Conservation (phyloP, 768 basidiomycete species). For the Clitopilus passeckerianus region DNA sequence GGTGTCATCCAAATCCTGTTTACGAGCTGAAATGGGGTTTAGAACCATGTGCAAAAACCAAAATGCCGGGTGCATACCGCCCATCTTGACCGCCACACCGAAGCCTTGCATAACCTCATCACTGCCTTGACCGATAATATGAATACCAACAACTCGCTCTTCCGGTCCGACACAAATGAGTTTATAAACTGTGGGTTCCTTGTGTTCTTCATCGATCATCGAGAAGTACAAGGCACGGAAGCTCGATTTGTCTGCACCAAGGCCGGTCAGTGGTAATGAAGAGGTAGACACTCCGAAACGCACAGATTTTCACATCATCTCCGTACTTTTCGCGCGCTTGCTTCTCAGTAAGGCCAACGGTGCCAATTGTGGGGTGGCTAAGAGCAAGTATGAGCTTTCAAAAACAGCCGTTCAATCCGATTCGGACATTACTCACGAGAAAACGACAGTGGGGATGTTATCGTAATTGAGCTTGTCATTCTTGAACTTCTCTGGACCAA, state of each 20-base stretch:
- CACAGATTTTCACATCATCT: constrained; percentile 87
- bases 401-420: neutral
- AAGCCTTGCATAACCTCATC: constrained; percentile 97
- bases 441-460: constrained; percentile 93
- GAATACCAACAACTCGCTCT: constrained; percentile 94
- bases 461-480: constrained; percentile 84
- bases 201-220: constrained; percentile 85
- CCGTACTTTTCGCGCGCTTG: constrained; percentile 88
- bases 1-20: constrained; percentile 80
- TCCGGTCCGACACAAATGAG: constrained; percentile 82
- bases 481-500: constrained; percentile 83
- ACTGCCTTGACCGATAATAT: constrained; percentile 86
- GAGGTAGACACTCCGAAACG: constrained; percentile 20
- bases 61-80: constrained; percentile 30
- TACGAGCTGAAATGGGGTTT: constrained; percentile 43
- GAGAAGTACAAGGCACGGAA: constrained; percentile 90
- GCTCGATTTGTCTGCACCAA: constrained; percentile 60
- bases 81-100: constrained; percentile 97
- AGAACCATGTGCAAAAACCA: neutral
- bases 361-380: constrained; percentile 93
- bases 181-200: constrained; percentile 94
- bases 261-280: neutral
- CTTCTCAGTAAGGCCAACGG: constrained; percentile 92
- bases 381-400: constrained; percentile 1
- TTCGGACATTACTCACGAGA: constrained; percentile 63